Evolutionary conservation across 306 rosid genomes (phyloP).

Genomic region (Argentina anserina): DNA sequence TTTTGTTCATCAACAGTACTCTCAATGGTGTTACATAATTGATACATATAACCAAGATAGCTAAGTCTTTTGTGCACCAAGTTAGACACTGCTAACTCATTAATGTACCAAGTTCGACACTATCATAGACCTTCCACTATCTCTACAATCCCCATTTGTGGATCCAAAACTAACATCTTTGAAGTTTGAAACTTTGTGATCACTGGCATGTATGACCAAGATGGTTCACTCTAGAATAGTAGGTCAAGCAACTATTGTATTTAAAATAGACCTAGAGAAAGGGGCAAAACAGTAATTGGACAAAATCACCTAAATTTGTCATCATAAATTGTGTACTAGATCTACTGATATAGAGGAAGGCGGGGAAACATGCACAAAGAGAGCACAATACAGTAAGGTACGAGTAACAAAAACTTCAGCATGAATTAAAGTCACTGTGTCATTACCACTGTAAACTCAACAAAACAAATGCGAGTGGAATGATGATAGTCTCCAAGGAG

Average conservation of each 20-base stretch:
- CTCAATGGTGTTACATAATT: background rate
- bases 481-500: slow-evolving; percentile 97
- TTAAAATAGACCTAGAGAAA: background rate
- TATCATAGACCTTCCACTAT: background rate
- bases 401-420: slow-evolving; percentile 10
- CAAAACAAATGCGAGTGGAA: slow-evolving; percentile 94
- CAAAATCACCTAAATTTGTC: background rate
- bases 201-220: background rate
- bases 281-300: background rate
- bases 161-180: background rate
- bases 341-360: background rate
- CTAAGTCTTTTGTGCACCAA: background rate
- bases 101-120: background rate
- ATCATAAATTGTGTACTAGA: background rate
- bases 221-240: background rate
- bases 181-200: background rate
- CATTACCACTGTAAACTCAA: slow-evolving; percentile 78
- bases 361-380: background rate
- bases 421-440: slow-evolving; percentile 8
- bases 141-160: background rate
- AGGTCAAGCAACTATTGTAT: background rate
- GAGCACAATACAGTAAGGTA: slow-evolving; percentile 2
- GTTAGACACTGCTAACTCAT: background rate
- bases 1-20: background rate
- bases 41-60: background rate